A percentile compares a stretch with the other conserved stretches of the same genome.
Evolutionary conservation across 2,329 filamentous ascomycete genomes (phyloP).

Genomic region (Ophiobolus disseminans): DNA sequence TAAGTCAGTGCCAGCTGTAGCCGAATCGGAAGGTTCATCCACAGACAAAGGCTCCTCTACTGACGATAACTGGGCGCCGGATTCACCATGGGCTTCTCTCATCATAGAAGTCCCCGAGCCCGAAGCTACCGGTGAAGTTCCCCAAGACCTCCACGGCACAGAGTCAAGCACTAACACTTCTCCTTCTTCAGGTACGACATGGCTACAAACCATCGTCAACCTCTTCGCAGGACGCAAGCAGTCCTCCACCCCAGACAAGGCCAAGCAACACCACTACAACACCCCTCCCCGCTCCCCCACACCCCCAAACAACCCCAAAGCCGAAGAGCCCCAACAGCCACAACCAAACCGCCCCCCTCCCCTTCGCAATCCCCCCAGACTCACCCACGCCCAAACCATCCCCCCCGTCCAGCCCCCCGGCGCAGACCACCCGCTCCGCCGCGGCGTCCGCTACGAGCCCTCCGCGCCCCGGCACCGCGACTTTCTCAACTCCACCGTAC

Average conservation of each 20-base stretch:
- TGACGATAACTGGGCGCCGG: neutral
- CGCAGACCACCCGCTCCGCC: neutral
- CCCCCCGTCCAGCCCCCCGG: neutral
- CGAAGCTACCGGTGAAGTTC: neutral
- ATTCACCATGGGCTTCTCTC: neutral
- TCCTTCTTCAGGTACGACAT: neutral
- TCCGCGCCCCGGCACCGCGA: neutral
- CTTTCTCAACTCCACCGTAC: slow-evolving; percentile 8
- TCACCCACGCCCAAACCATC: slow-evolving; percentile 7
- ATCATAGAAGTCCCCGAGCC: neutral
- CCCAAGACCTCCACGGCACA: neutral
- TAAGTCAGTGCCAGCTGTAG: too few relatives aligned
- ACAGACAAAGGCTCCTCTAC: too few relatives aligned
- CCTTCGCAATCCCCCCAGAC: too few relatives aligned
- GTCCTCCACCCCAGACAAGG: neutral
- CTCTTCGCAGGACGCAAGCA: slow-evolving; percentile 19
- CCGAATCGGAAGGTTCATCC: too few relatives aligned
- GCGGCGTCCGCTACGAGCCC: neutral
- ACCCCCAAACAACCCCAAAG: too few relatives aligned
- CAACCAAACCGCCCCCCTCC: too few relatives aligned
- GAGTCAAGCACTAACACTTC: neutral
- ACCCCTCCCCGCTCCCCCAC: neutral
- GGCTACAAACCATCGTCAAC: slow-evolving; percentile 11
- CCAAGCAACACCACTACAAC: neutral
- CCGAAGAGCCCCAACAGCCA: too few relatives aligned